phyloP scores from a whole-genome alignment of 2,329 filamentous ascomycete species.

The Didymella keratinophila region DNA sequence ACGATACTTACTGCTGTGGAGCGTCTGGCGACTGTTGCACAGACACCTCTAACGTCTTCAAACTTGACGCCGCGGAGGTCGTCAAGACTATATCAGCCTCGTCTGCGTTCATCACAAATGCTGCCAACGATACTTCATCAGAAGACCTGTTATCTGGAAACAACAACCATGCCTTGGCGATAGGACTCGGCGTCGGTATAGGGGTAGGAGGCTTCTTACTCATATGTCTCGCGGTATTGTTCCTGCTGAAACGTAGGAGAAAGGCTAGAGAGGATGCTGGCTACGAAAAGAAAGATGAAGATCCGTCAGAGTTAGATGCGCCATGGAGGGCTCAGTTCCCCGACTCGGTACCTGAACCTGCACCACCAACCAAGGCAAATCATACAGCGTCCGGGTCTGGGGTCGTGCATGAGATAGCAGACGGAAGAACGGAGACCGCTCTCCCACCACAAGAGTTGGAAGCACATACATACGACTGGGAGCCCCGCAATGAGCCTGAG shows the following conservation, averaged over 20 bases:
- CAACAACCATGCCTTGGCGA: constrained; percentile 19
- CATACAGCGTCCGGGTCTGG: constrained; percentile 1
- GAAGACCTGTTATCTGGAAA: neutral
- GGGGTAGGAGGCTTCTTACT: constrained; percentile 25
- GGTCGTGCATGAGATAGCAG: constrained; percentile 12
- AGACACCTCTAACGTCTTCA: constrained; percentile 27
- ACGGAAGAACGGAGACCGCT: neutral
- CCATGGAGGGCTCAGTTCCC: constrained; percentile 6
- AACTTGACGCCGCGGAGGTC: constrained; percentile 21
- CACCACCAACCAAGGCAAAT: constrained; percentile 6
- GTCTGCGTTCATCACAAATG: constrained; percentile 15
- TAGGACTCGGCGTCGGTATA: constrained; percentile 32
- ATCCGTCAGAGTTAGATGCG: constrained; percentile 6
- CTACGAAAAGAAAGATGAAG: constrained; percentile 5
- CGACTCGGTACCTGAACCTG: constrained; percentile 1
- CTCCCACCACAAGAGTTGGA: constrained; percentile 13
- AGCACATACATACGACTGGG: constrained; percentile 18
- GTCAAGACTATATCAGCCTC: constrained; percentile 28
- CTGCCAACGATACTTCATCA: constrained; percentile 13
- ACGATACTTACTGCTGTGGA: constrained; percentile 31
- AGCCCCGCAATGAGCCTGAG: constrained; percentile 17
- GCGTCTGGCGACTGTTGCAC: constrained; percentile 29
- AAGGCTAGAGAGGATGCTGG: neutral
- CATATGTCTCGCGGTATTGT: constrained; percentile 20
- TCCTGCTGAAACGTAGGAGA: constrained; percentile 6